Percentiles rank a stretch among this genome's conserved stretches.
phyloP scores from a whole-genome alignment of 2,329 filamentous ascomycete species.

The Fusarium oligoseptatum region DNA sequence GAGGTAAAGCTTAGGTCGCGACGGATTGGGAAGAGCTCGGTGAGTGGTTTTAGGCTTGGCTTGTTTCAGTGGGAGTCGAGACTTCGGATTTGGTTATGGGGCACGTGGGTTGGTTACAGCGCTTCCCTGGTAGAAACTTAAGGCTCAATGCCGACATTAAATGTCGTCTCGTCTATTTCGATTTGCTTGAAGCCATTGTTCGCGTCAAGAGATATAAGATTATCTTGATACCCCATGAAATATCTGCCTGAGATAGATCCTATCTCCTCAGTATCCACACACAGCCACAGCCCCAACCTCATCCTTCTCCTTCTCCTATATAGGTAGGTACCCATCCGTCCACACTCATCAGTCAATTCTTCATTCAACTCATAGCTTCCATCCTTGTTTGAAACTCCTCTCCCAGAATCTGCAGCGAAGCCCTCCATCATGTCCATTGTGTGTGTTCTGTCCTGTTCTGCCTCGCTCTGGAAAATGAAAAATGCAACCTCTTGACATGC shows the following conservation, averaged over 20 bases:
- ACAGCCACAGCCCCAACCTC: neutral
- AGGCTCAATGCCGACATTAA: constrained; percentile 16
- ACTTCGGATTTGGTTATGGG: neutral
- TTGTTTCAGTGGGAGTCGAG: neutral
- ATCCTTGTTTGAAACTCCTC: neutral
- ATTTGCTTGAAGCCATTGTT: constrained; percentile 8
- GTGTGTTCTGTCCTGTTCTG: constrained; percentile 31
- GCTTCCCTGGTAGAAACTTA: neutral
- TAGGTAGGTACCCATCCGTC: neutral
- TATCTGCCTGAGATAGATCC: neutral
- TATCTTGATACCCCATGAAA: constrained; percentile 1
- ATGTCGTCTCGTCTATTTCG: constrained; percentile 24
- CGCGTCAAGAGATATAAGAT: constrained; percentile 13
- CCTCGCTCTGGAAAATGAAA: constrained; percentile 20
- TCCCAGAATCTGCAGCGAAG: constrained; percentile 28
- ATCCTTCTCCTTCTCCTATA: neutral
- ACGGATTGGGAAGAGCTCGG: constrained; percentile 2
- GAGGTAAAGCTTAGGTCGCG: neutral
- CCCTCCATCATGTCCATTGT: constrained; percentile 30
- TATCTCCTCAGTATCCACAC: neutral
- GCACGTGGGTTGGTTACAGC: neutral
- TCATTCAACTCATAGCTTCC: neutral
- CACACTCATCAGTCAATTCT: neutral
- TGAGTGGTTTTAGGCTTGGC: neutral
- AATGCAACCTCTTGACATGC: constrained; percentile 32